phyloP scores from a whole-genome alignment of 257 asterid genomes.

The Capsicum pubescens region DNA sequence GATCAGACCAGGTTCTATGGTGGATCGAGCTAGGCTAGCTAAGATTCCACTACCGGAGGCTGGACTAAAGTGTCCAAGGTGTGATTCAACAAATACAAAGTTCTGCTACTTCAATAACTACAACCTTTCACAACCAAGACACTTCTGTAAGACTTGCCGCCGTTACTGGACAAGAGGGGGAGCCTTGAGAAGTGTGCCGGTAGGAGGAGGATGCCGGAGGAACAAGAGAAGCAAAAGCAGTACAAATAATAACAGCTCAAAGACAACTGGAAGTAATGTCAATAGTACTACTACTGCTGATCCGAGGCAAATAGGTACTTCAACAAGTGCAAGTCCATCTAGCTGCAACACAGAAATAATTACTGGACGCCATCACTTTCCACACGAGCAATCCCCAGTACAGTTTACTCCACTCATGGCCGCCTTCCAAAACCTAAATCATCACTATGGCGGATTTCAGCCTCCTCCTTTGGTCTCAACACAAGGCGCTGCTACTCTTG shows the following conservation, averaged over 20 bases:
- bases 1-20: constrained; percentile 57
- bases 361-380: constrained; percentile 32
- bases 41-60: constrained; percentile 51
- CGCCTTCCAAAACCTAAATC: constrained; percentile 44
- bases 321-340: constrained; percentile 40
- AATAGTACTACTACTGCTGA: constrained; percentile 25
- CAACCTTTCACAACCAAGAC: constrained; percentile 52
- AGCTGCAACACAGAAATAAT: constrained; percentile 35
- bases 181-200: constrained; percentile 51
- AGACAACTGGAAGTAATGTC: constrained; percentile 10
- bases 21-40: constrained; percentile 49
- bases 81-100: constrained; percentile 51
- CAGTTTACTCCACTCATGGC: constrained; percentile 46
- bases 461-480: constrained; percentile 36
- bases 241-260: constrained; percentile 26
- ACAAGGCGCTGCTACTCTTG: constrained; percentile 31
- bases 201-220: constrained; percentile 58
- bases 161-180: constrained; percentile 55
- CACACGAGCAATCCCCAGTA: constrained; percentile 20
- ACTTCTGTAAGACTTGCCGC: constrained; percentile 53
- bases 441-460: constrained; percentile 40
- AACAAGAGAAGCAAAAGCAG: constrained; percentile 48
- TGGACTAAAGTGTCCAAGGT: constrained; percentile 51
- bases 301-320: neutral
- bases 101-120: constrained; percentile 57